Evolutionary conservation across 106 monocot species (phyloP).

Genomic region (Dioscorea alata): DNA sequence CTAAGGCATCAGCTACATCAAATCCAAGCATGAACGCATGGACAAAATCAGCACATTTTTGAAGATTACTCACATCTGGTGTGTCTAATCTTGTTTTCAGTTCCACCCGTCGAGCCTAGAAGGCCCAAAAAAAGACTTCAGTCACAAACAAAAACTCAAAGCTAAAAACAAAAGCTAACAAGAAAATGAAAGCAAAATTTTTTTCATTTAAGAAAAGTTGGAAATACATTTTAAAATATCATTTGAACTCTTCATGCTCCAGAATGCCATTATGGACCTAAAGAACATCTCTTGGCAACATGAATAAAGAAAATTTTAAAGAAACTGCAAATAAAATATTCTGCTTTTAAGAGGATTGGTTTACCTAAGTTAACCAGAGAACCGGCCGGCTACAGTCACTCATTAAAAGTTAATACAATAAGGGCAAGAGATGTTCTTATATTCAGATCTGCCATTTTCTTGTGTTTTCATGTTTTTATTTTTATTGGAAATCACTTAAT

Average conservation of each 20-base stretch:
- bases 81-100: slow-evolving; percentile 62
- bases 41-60: slow-evolving; percentile 87
- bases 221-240: background rate
- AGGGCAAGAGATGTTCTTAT: too few species aligned
- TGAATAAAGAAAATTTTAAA: background rate
- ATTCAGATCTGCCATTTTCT: too few species aligned
- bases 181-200: too few species aligned
- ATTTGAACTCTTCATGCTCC: background rate
- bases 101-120: slow-evolving; percentile 53
- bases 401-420: too few species aligned
- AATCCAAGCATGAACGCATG: slow-evolving; percentile 95
- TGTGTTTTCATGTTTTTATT: too few species aligned
- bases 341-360: too few species aligned
- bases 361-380: too few species aligned
- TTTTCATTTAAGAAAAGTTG: background rate
- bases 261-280: background rate
- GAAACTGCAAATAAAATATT: too few species aligned
- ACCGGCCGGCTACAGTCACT: too few species aligned
- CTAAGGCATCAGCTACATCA: slow-evolving; percentile 69
- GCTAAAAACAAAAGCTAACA: background rate
- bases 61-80: slow-evolving; percentile 71
- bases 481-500: too few species aligned
- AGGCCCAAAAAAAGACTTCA: background rate
- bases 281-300: background rate
- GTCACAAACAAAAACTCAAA: background rate